These are phyloP conservation scores for Trypanosoma avium DNA, from an alignment of 208 protist species.

Conservation along the genomic window DNA sequence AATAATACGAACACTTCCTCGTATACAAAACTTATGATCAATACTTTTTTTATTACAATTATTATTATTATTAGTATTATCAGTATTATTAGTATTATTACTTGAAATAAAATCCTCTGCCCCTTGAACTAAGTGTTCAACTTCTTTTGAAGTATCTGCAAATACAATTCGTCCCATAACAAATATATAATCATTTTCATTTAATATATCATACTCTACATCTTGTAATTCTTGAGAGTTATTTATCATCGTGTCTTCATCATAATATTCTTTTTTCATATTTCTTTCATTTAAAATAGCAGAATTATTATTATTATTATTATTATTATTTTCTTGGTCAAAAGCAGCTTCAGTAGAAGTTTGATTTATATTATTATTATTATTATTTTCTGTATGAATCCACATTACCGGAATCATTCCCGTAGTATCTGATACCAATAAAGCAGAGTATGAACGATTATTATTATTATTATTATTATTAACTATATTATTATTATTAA, in stretches of 20 bases:
- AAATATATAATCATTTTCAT: slow-evolving; percentile 59
- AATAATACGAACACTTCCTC: slow-evolving; percentile 37
- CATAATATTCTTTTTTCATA: no score
- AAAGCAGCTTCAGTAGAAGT: not conserved
- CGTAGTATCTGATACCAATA: slow-evolving; percentile 35
- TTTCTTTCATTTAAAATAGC: no score
- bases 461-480: slow-evolving; percentile 20
- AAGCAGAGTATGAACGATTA: slow-evolving; percentile 24
- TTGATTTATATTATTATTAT: not conserved
- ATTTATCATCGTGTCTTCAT: no score
- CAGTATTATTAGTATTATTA: not conserved
- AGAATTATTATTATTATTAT: no score
- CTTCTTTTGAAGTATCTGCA: slow-evolving; percentile 31
- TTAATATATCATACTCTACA: slow-evolving; percentile 11
- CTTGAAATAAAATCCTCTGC: slow-evolving; percentile 17
- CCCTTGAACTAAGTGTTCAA: slow-evolving; percentile 19
- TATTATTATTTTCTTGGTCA: no score
- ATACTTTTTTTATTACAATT: no score
- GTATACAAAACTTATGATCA: slow-evolving; percentile 31
- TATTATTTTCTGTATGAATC: slow-evolving; percentile 6
- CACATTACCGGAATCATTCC: slow-evolving; percentile 34
- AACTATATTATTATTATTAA: not conserved
- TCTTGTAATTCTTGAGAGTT: no score
- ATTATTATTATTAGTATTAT: no score
- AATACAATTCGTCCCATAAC: slow-evolving; percentile 47